These are phyloP conservation scores for Populus ilicifolia DNA, from an alignment of 345 rosid genomes.

Conservation along the genomic window DNA sequence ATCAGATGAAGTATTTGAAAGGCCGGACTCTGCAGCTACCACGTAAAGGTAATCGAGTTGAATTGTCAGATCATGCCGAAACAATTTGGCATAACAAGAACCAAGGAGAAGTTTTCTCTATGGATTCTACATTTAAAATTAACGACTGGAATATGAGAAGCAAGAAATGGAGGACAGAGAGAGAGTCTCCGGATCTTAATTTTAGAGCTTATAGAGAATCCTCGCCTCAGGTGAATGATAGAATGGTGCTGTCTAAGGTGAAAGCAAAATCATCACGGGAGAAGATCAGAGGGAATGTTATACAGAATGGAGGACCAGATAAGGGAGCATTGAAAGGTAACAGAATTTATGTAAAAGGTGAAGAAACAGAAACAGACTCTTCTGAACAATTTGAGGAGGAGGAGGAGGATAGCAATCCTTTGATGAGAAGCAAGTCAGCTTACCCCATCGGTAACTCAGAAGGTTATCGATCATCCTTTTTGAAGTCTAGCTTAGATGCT, in stretches of 20 bases:
- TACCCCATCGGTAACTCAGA: slow-evolving; percentile 43
- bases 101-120: slow-evolving; percentile 41
- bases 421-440: slow-evolving; percentile 45
- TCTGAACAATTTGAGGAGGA: slow-evolving; percentile 44
- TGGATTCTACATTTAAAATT: slow-evolving; percentile 50
- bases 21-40: slow-evolving; percentile 29
- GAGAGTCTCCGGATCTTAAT: slow-evolving; percentile 52
- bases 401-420: slow-evolving; percentile 51
- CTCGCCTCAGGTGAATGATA: slow-evolving; percentile 50
- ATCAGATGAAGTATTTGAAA: slow-evolving; percentile 56
- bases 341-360: slow-evolving; percentile 38
- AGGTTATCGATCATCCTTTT: slow-evolving; percentile 41
- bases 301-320: slow-evolving; percentile 51
- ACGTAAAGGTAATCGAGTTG: slow-evolving; percentile 48
- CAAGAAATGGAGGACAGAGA: slow-evolving; percentile 60
- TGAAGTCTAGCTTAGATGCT: slow-evolving; percentile 44
- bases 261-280: slow-evolving; percentile 50
- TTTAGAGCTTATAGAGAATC: slow-evolving; percentile 48
- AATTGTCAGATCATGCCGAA: slow-evolving; percentile 40
- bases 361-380: slow-evolving; percentile 88
- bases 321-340: slow-evolving; percentile 40
- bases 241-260: slow-evolving; percentile 51
- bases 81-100: slow-evolving; percentile 44
- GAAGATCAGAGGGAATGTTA: slow-evolving; percentile 48
- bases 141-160: slow-evolving; percentile 56